These are phyloP conservation scores for Boletellus ananiceps DNA, from an alignment of 768 basidiomycete genomes.

Conservation along the genomic window DNA sequence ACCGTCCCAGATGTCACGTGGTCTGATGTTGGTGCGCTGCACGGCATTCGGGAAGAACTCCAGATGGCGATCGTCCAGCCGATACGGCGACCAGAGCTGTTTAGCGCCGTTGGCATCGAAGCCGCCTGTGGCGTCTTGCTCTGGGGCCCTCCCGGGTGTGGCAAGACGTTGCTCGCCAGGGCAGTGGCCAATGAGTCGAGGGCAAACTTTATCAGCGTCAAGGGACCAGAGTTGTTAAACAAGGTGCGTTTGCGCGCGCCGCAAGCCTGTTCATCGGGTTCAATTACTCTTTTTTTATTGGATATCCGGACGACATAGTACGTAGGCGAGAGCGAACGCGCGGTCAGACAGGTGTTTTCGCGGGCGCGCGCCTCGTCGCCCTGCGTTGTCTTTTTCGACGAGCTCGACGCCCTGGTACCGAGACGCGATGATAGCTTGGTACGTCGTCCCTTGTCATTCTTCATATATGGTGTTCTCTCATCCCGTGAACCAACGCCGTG, in stretches of 20 bases:
- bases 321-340: slow-evolving; percentile 94
- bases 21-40: slow-evolving; percentile 92
- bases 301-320: slow-evolving; percentile 50
- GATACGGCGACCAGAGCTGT: slow-evolving; percentile 84
- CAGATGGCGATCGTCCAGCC: slow-evolving; percentile 98
- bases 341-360: slow-evolving; percentile 91
- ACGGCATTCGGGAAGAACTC: slow-evolving; percentile 79
- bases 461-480: too few species aligned
- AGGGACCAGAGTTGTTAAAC: slow-evolving; percentile 94
- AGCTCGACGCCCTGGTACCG: slow-evolving; percentile 89
- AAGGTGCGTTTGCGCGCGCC: slow-evolving; percentile 53
- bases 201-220: slow-evolving; percentile 97
- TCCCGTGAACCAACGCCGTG: too few species aligned
- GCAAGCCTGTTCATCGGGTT: neutral
- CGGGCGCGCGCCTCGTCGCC: slow-evolving; percentile 91
- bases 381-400: slow-evolving; percentile 94
- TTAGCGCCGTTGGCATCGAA: slow-evolving; percentile 82
- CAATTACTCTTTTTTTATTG: neutral
- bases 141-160: slow-evolving; percentile 99
- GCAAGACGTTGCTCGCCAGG: slow-evolving; percentile 96
- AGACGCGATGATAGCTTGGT: slow-evolving; percentile 86
- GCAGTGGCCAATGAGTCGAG: slow-evolving; percentile 94
- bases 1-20: slow-evolving; percentile 95
- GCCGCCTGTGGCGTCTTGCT: slow-evolving; percentile 90
- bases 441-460: slow-evolving; percentile 19